Evolutionary conservation across 2,329 filamentous ascomycete species (phyloP).

Genomic region (Colletotrichum lentis): DNA sequence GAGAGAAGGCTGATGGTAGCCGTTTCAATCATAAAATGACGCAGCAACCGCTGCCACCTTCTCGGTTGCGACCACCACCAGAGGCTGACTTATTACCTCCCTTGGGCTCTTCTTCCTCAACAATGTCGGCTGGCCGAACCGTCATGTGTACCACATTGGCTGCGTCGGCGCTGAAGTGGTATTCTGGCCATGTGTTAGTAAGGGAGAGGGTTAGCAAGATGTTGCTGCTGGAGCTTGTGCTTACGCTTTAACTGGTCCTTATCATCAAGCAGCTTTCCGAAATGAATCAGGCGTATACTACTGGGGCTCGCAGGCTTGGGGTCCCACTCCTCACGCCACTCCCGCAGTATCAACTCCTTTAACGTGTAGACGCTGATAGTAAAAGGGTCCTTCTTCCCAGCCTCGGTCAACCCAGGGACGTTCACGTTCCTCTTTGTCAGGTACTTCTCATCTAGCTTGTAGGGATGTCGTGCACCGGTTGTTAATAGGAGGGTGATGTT

Average conservation of each 20-base stretch:
- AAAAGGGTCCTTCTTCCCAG: conserved; percentile 76
- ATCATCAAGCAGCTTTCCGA: conserved; percentile 89
- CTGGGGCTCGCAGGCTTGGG: conserved; percentile 83
- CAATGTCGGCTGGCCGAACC: conserved; percentile 84
- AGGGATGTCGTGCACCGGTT: conserved; percentile 84
- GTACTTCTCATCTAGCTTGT: conserved; percentile 88
- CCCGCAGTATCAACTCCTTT: conserved; percentile 90
- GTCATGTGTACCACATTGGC: conserved; percentile 96
- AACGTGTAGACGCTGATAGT: conserved; percentile 92
- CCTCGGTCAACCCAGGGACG: conserved; percentile 70
- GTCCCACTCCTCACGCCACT: conserved; percentile 95
- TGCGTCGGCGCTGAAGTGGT: conserved; percentile 75
- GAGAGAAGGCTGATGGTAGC: conserved; percentile 1
- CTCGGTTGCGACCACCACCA: conserved; percentile 51
- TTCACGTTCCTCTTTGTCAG: conserved; percentile 80
- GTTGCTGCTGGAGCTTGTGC: conserved; percentile 42
- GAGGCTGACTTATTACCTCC: conserved; percentile 63
- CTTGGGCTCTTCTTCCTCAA: conserved; percentile 80
- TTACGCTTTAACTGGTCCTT: conserved; percentile 85
- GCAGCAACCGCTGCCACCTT: conserved; percentile 58
- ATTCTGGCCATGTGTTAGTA: conserved; percentile 63
- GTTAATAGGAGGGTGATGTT: conserved; percentile 85
- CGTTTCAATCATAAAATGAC: conserved; percentile 57
- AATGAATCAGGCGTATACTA: conserved; percentile 89
- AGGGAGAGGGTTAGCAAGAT: neutral